Conservation (phyloP, 352 stramenopile genomes). For the Peronosclerospora sorghi region DNA sequence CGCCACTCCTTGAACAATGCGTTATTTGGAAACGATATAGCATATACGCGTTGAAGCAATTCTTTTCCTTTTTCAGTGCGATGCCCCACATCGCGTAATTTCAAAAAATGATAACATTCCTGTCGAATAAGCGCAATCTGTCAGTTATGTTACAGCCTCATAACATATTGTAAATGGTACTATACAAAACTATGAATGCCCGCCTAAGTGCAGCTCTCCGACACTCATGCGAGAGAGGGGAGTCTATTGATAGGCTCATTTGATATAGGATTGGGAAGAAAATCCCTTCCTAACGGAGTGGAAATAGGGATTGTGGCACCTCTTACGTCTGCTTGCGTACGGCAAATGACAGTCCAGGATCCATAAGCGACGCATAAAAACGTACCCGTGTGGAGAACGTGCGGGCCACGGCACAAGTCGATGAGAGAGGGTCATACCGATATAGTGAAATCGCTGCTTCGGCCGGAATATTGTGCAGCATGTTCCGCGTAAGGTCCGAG, state of each 20-base stretch:
- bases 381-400: slow-evolving; percentile 90
- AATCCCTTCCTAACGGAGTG: slow-evolving; percentile 7
- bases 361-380: slow-evolving; percentile 8
- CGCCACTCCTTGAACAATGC: slow-evolving; percentile 81
- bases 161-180: slow-evolving; percentile 1
- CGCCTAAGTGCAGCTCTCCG: slow-evolving; percentile 77
- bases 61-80: slow-evolving; percentile 87
- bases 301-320: slow-evolving; percentile 8
- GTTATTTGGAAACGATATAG: slow-evolving; percentile 90
- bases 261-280: slow-evolving; percentile 36
- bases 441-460: slow-evolving; percentile 94
- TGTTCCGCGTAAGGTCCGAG: slow-evolving; percentile 95
- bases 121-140: slow-evolving; percentile 12
- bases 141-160: neutral
- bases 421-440: slow-evolving; percentile 95
- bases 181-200: slow-evolving; percentile 41
- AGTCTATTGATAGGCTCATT: slow-evolving; percentile 53
- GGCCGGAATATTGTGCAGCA: slow-evolving; percentile 91
- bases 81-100: slow-evolving; percentile 90
- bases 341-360: slow-evolving; percentile 47
- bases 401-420: slow-evolving; percentile 93
- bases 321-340: slow-evolving; percentile 65
- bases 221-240: slow-evolving; percentile 56
- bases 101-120: slow-evolving; percentile 90
- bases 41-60: slow-evolving; percentile 94